A percentile compares a stretch with the other conserved stretches of the same genome.
Conservation (phyloP, 2,329 filamentous ascomycete species). For the Colletotrichum cordylinicola region DNA sequence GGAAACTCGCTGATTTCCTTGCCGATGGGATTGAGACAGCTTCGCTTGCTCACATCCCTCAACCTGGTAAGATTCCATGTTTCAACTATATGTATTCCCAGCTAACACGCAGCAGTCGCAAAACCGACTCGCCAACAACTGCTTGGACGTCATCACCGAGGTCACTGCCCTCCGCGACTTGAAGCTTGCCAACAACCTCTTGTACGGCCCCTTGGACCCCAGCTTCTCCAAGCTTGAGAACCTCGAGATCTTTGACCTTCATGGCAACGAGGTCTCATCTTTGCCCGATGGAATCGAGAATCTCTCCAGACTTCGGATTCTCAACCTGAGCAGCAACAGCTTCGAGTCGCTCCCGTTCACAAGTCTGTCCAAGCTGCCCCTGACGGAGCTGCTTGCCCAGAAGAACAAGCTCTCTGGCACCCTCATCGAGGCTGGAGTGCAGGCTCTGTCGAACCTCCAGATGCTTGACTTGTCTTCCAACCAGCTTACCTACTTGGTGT, state of each 20-base stretch:
- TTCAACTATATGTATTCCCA: not conserved
- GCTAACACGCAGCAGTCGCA: constrained; percentile 62
- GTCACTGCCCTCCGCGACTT: constrained; percentile 78
- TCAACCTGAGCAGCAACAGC: constrained; percentile 83
- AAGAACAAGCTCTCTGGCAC: constrained; percentile 81
- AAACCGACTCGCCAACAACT: constrained; percentile 78
- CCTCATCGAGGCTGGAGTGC: constrained; percentile 69
- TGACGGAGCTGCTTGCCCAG: constrained; percentile 75
- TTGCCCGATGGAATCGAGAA: constrained; percentile 73
- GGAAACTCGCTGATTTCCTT: constrained; percentile 78
- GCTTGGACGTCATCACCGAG: constrained; percentile 76
- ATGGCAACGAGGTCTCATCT: constrained; percentile 76
- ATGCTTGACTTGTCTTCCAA: constrained; percentile 81
- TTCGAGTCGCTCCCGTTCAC: constrained; percentile 76
- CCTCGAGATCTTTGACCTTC: constrained; percentile 82
- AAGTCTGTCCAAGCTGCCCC: constrained; percentile 67
- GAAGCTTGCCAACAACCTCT: constrained; percentile 78
- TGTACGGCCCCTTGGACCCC: constrained; percentile 71
- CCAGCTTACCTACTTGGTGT: constrained; percentile 63
- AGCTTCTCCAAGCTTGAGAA: constrained; percentile 68
- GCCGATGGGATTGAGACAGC: constrained; percentile 76
- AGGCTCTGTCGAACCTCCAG: constrained; percentile 69
- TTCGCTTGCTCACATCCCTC: constrained; percentile 77
- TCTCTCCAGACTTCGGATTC: constrained; percentile 71
- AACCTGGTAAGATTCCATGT: constrained; percentile 68